Percentiles rank a stretch among this genome's conserved stretches.
Evolutionary conservation across 345 rosid species (phyloP).

Genomic region (Hypericum androsaemum): DNA sequence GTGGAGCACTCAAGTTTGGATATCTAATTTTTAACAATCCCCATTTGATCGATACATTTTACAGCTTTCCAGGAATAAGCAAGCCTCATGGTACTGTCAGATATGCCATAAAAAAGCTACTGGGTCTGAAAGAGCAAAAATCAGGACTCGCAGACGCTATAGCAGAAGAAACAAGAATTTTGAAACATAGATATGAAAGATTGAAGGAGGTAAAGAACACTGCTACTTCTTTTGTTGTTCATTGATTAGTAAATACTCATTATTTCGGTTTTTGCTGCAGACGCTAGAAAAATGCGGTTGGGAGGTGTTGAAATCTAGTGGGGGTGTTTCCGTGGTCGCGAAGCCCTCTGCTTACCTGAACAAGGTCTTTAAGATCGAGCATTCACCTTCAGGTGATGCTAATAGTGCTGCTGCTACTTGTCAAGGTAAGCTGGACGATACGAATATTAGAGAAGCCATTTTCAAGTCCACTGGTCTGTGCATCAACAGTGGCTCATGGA

Average conservation of each 20-base stretch:
- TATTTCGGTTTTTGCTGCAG: constrained; percentile 20
- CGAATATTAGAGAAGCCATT: constrained; percentile 65
- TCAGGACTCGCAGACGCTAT: constrained; percentile 38
- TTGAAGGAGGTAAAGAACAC: constrained; percentile 61
- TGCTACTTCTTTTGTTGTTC: neutral
- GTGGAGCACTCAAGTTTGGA: constrained; percentile 63
- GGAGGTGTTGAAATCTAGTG: constrained; percentile 58
- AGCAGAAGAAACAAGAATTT: constrained; percentile 31
- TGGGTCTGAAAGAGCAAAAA: constrained; percentile 54
- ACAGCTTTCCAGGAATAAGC: constrained; percentile 66
- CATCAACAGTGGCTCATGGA: constrained; percentile 75
- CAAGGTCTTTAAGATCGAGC: constrained; percentile 38
- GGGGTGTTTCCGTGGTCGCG: constrained; percentile 81
- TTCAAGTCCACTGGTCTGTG: constrained; percentile 63
- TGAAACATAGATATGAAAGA: constrained; percentile 52
- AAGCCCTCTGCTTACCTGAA: constrained; percentile 60
- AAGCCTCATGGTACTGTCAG: constrained; percentile 79
- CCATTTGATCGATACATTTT: constrained; percentile 42
- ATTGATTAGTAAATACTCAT: neutral
- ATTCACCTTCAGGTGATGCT: constrained; percentile 13
- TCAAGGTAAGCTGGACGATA: constrained; percentile 48
- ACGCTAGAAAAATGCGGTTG: constrained; percentile 74
- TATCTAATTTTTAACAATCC: constrained; percentile 52
- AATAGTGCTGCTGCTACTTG: constrained; percentile 2
- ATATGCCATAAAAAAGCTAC: constrained; percentile 73